These are phyloP conservation scores for Choanephora cucurbitarum DNA, from an alignment of 371 early-diverging fungal species.

Conservation along the genomic window DNA sequence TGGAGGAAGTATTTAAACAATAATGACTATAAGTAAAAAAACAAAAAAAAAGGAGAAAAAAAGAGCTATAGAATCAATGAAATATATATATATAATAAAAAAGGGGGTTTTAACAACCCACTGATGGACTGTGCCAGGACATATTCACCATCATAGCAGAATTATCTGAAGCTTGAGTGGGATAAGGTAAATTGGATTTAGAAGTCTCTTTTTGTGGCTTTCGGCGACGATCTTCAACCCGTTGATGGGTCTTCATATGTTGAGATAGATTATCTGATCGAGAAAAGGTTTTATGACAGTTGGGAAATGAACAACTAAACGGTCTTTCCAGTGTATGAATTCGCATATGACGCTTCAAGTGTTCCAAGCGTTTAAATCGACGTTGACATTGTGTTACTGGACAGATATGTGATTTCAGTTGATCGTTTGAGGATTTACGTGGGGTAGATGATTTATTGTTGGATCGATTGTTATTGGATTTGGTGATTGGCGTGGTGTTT, in stretches of 20 bases:
- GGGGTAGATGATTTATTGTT: conserved; percentile 6
- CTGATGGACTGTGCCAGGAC: conserved; percentile 28
- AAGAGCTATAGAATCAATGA: conserved; percentile 5
- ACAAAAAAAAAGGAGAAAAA: conserved; percentile 5
- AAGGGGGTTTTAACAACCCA: conserved; percentile 24
- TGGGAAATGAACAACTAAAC: conserved; percentile 66
- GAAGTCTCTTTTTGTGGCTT: too few relatives aligned
- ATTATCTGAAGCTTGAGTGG: conserved; percentile 3
- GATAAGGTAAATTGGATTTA: too few relatives aligned
- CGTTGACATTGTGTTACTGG: conserved; percentile 56
- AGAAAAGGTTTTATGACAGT: conserved; percentile 80
- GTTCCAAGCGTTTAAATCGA: conserved; percentile 82
- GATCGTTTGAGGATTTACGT: conserved; percentile 6
- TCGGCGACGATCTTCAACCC: conserved; percentile 39
- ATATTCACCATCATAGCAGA: conserved; percentile 18
- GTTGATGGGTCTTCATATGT: conserved; percentile 63
- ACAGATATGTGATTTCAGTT: conserved; percentile 52
- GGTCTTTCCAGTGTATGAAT: conserved; percentile 84
- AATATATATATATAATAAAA: neutral
- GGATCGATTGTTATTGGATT: neutral
- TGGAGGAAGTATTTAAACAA: neutral
- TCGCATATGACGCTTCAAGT: conserved; percentile 88
- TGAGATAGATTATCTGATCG: conserved; percentile 76
- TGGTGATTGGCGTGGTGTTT: neutral
- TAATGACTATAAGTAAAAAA: neutral